phyloP scores from a whole-genome alignment of 2,329 filamentous ascomycete genomes.

The Nannizziopsis arthrosporioides region DNA sequence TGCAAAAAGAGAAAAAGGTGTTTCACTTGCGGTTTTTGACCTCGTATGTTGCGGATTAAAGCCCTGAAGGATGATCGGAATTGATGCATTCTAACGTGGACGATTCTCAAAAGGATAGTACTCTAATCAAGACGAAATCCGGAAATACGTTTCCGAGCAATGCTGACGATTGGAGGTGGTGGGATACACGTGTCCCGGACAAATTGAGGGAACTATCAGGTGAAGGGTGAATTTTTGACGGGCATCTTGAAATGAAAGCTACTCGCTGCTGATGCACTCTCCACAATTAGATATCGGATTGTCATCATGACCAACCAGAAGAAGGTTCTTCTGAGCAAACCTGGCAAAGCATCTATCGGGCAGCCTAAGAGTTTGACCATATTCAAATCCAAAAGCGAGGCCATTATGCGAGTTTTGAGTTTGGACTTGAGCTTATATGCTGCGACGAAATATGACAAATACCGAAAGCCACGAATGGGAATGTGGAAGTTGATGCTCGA shows the following conservation, averaged over 20 bases:
- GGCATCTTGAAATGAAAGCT: not conserved
- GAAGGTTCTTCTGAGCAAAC: conserved; percentile 61
- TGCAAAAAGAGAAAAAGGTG: conserved; percentile 19
- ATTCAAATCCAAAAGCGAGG: conserved; percentile 72
- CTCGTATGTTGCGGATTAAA: conserved; percentile 25
- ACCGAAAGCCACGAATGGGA: conserved; percentile 72
- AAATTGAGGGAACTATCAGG: conserved; percentile 56
- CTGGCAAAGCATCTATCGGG: conserved; percentile 57
- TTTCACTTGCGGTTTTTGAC: conserved; percentile 36
- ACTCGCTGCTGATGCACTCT: not conserved
- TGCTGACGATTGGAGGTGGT: conserved; percentile 87
- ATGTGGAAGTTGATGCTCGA: conserved; percentile 69
- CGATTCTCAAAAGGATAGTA: conserved; percentile 56
- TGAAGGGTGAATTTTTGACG: conserved; percentile 46
- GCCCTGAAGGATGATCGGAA: not conserved
- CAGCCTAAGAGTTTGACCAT: conserved; percentile 57
- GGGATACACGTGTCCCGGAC: conserved; percentile 58
- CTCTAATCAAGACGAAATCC: conserved; percentile 66
- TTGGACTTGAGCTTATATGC: conserved; percentile 74
- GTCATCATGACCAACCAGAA: conserved; percentile 83
- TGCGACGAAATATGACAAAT: conserved; percentile 69
- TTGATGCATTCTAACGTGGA: not conserved
- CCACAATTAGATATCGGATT: conserved; percentile 52
- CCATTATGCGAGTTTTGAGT: conserved; percentile 54
- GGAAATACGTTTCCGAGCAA: conserved; percentile 65